Percentiles rank a stretch among this genome's conserved stretches.
These are phyloP conservation scores for Torrubiella hemipterigena DNA, from an alignment of 2,329 filamentous ascomycete species.

Conservation along the genomic window DNA sequence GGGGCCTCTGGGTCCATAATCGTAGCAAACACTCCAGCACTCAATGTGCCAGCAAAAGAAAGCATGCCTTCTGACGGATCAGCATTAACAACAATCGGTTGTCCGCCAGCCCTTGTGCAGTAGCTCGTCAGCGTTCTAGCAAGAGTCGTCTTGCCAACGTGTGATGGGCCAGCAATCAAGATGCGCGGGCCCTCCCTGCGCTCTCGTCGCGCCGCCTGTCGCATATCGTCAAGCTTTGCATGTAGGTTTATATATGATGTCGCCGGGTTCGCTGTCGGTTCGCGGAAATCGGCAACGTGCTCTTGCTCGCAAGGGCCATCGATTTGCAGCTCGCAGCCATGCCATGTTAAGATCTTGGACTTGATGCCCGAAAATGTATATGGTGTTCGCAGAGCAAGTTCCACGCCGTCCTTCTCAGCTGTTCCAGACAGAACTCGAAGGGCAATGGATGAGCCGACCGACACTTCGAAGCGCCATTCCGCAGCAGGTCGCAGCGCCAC, in stretches of 20 bases:
- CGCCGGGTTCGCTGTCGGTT: conserved; percentile 70
- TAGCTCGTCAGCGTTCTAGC: conserved; percentile 69
- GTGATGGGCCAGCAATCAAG: conserved; percentile 66
- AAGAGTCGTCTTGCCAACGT: conserved; percentile 74
- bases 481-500: conserved; percentile 48
- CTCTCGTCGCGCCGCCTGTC: conserved; percentile 44
- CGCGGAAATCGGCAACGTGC: conserved; percentile 47
- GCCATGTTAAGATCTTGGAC: conserved; percentile 83
- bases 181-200: conserved; percentile 60
- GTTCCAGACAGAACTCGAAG: conserved; percentile 64
- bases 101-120: conserved; percentile 59
- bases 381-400: conserved; percentile 67
- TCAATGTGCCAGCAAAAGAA: conserved; percentile 68
- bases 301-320: conserved; percentile 45
- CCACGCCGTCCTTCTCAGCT: conserved; percentile 89
- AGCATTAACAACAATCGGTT: conserved; percentile 74
- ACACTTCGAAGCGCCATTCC: conserved; percentile 72
- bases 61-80: conserved; percentile 74
- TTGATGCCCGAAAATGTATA: conserved; percentile 77
- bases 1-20: conserved; percentile 72
- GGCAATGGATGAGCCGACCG: conserved; percentile 29
- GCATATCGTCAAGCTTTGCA: conserved; percentile 66
- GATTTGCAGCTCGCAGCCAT: conserved; percentile 78
- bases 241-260: conserved; percentile 76
- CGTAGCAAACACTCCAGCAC: conserved; percentile 74